Evolutionary conservation across 345 rosid genomes (phyloP), one percentile per base, ranked within the genome.

Genomic region (Excoecaria cochinchinensis): DNA sequence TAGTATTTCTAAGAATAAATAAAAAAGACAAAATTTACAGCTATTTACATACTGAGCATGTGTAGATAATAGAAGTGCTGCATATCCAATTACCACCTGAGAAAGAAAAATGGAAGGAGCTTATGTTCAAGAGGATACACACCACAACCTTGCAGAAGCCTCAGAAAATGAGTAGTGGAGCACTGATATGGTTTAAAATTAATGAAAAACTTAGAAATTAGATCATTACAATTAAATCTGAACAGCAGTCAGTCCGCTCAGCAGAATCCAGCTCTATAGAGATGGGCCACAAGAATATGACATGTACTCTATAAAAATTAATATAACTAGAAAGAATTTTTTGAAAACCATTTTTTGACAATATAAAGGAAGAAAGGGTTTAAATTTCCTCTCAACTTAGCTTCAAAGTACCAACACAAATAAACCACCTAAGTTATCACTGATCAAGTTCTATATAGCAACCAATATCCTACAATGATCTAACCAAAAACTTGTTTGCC

Each of bases 81-180:
- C 93, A 84, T 95, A 91, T 85, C 99, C 99, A 56, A 95, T 89
- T 60, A 95, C 81, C 73, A 95, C 96, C 99, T 95, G 47, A 87
- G 61, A 81, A 74, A 56, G 72, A 56, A 53, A 42, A 80, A 82
- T 24, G 47, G 57, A 70, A 65, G 42, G 47, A 44, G 63, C 38
- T 48, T 76, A 55, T 72, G 76, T 21, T 22, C 42, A 62, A 55
- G 21, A 69, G 21, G 38, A 53, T 59, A 62, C n/a, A 39, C 16
- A 60, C 21, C 25, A 22, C 19, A 71, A 53, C 15, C 6, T 1
- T 19, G 6, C 3, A 52, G 62, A 8, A 53, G 67, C 25, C 40
- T 40, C 57, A 55, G 1, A 46, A 42, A 19, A n/a, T 24, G 14
- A 31, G 68, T 39, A 57, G 9, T 8, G 44, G 57, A 62, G 16